Percentiles rank a stretch among this genome's conserved stretches.
These are phyloP conservation scores for Fusarium tanahbumbuense DNA, from an alignment of 2,329 filamentous ascomycete genomes.

Conservation along the genomic window DNA sequence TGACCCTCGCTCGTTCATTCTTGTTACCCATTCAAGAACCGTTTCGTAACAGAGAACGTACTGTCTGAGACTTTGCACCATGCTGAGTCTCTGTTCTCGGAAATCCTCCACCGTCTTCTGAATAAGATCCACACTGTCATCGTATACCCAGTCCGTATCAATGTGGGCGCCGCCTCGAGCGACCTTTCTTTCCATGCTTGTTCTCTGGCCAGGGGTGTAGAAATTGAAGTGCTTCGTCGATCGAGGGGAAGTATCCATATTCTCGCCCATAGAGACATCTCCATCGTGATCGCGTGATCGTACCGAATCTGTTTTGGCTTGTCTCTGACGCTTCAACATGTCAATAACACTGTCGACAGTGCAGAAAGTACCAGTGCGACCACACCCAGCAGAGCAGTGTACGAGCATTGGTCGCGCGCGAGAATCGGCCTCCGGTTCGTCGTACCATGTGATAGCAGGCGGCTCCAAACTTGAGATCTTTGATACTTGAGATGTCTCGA, in stretches of 20 bases:
- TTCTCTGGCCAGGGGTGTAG: conserved; percentile 26
- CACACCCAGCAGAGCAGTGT: conserved; percentile 96
- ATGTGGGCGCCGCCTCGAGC: conserved; percentile 33
- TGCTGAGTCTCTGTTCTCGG: conserved; percentile 86
- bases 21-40: conserved; percentile 83
- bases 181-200: conserved; percentile 29
- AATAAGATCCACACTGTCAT: conserved; percentile 81
- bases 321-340: conserved; percentile 89
- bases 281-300: conserved; percentile 52
- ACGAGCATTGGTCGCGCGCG: conserved; percentile 80
- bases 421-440: conserved; percentile 69
- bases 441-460: conserved; percentile 59
- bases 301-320: conserved; percentile 48
- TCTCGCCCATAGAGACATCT: conserved; percentile 59
- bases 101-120: conserved; percentile 92
- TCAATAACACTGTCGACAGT: conserved; percentile 96
- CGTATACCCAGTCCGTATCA: conserved; percentile 74
- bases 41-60: conserved; percentile 98
- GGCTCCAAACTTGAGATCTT: conserved; percentile 47
- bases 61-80: conserved; percentile 95
- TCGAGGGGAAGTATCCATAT: conserved; percentile 47
- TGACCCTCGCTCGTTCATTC: conserved; percentile 55
- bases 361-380: conserved; percentile 95
- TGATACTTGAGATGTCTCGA: conserved; percentile 56
- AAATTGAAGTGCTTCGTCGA: conserved; percentile 44